These are phyloP conservation scores for Rhododendron ferrugineum DNA, from an alignment of 148 eudicot species.

Conservation along the genomic window DNA sequence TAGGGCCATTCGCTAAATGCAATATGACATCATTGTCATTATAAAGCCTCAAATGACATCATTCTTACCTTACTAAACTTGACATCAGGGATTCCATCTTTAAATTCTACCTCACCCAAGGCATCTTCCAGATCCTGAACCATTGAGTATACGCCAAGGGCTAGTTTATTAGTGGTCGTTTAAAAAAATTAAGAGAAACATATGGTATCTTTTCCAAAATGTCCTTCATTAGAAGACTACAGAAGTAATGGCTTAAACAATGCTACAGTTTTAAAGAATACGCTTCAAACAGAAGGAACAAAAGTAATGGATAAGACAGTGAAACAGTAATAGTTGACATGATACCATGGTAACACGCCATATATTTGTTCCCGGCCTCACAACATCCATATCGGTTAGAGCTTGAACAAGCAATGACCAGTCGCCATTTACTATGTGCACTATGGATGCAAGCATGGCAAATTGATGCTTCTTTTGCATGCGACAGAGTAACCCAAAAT, in stretches of 20 bases:
- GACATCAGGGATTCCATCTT: constrained; percentile 83
- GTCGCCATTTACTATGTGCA: constrained; percentile 95
- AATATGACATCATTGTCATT: neutral
- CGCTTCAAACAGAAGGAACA: neutral
- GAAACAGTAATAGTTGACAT: neutral
- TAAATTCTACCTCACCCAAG: constrained; percentile 69
- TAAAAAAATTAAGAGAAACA: too few species aligned
- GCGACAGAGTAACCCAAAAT: constrained; percentile 91
- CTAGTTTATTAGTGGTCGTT: neutral
- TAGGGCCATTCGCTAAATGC: neutral
- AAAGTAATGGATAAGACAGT: neutral
- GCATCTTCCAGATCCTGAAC: constrained; percentile 84
- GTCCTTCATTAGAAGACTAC: neutral
- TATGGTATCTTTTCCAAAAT: neutral
- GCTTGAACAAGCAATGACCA: constrained; percentile 89
- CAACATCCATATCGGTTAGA: constrained; percentile 81
- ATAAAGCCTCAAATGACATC: neutral
- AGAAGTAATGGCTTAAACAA: neutral
- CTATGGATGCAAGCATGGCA: constrained; percentile 93
- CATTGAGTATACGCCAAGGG: neutral
- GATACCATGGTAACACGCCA: constrained; percentile 80
- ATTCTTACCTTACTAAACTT: constrained; percentile 85
- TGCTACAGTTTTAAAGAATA: neutral
- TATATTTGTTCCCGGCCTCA: constrained; percentile 67
- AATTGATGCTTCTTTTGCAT: constrained; percentile 94